These are phyloP conservation scores for Fusarium subglutinans DNA, from an alignment of 2,329 filamentous ascomycete genomes.

Conservation along the genomic window DNA sequence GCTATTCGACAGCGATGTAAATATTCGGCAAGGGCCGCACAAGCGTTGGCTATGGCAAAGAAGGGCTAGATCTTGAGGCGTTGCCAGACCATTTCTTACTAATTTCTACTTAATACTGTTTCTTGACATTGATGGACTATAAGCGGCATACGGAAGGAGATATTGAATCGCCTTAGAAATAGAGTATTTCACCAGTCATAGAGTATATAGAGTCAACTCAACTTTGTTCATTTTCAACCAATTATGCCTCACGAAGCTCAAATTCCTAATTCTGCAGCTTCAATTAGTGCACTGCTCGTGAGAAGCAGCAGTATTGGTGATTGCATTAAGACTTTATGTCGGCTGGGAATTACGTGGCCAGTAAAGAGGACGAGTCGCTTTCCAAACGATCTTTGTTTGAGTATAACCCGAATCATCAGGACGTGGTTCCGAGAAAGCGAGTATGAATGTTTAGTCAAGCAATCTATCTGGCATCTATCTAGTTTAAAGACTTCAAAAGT, in stretches of 20 bases:
- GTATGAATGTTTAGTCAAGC: too few relatives aligned
- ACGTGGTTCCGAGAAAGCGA: fast-evolving
- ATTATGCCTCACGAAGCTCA: too few relatives aligned
- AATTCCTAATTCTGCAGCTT: background rate
- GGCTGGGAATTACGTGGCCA: too few relatives aligned
- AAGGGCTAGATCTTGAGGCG: background rate
- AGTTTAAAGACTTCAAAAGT: constrained; percentile 20
- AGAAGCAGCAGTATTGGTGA: too few relatives aligned
- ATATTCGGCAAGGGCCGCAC: constrained; percentile 36
- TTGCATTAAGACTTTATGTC: too few relatives aligned
- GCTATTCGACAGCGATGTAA: constrained; percentile 34
- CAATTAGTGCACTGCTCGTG: background rate
- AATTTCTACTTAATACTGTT: background rate
- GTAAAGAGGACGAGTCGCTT: too few relatives aligned
- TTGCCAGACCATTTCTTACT: background rate
- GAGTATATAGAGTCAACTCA: background rate
- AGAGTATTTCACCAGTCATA: background rate
- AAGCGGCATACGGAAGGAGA: background rate
- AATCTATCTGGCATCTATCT: fast-evolving
- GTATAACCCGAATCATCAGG: too few relatives aligned
- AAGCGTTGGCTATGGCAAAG: constrained; percentile 1
- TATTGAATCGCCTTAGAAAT: background rate
- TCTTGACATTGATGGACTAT: background rate
- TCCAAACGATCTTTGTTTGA: too few relatives aligned
- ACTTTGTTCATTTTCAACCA: background rate